A percentile compares a stretch with the other conserved stretches of the same genome.
phyloP scores from a whole-genome alignment of 192 early-diverging fungal species.

The Podila verticillata region DNA sequence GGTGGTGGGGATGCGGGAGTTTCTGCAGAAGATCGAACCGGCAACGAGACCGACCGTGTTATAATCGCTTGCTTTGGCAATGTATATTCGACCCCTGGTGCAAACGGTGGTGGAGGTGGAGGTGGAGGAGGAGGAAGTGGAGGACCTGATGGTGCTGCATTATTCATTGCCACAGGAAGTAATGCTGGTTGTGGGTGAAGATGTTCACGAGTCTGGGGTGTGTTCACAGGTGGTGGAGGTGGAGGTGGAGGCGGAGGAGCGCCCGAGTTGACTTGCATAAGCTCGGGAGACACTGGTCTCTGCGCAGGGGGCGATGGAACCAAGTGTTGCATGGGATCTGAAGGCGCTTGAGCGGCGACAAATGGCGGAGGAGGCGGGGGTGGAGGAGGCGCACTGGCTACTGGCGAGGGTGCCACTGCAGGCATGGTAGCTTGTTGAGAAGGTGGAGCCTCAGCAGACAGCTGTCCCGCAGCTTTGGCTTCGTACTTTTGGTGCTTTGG shows the following conservation, averaged over 20 bases:
- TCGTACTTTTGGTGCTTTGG: slow-evolving; percentile 36
- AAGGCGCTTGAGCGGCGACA: slow-evolving; percentile 24
- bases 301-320: background rate
- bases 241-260: slow-evolving; percentile 23
- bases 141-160: slow-evolving; percentile 1
- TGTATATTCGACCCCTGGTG: background rate
- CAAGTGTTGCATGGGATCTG: slow-evolving; percentile 5
- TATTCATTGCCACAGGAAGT: background rate
- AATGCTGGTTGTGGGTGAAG: background rate
- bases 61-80: background rate
- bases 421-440: background rate
- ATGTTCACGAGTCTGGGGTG: background rate
- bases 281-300: too few species aligned
- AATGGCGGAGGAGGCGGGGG: slow-evolving; percentile 13
- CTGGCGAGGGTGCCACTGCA: background rate
- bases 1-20: background rate
- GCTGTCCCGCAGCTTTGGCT: slow-evolving; percentile 3
- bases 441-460: background rate
- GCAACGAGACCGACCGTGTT: background rate
- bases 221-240: slow-evolving; percentile 11
- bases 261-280: background rate
- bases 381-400: slow-evolving; percentile 9
- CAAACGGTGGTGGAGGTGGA: slow-evolving; percentile 12
- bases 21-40: background rate
- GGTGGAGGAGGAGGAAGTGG: slow-evolving; percentile 27